These are phyloP conservation scores for Syzygium aqueum DNA, from an alignment of 345 rosid genomes.

Conservation along the genomic window DNA sequence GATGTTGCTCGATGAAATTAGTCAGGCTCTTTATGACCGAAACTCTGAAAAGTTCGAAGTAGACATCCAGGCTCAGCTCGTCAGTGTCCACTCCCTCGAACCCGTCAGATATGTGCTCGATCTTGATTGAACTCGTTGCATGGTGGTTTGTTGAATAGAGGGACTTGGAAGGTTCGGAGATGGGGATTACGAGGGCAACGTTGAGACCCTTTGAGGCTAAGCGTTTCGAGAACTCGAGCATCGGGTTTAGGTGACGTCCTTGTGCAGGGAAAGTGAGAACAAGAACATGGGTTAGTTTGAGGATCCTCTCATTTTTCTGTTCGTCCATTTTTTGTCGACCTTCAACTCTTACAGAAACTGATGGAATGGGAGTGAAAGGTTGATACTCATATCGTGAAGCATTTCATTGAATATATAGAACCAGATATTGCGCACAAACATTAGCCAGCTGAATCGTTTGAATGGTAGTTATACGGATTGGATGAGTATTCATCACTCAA, in stretches of 20 bases:
- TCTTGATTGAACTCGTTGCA: neutral
- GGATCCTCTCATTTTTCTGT: neutral
- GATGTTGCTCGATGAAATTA: neutral
- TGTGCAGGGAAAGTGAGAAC: conserved; percentile 8
- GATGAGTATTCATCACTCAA: neutral
- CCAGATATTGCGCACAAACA: neutral
- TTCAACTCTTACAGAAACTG: neutral
- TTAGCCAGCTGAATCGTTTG: neutral
- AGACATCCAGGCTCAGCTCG: neutral
- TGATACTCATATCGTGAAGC: neutral
- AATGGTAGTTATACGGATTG: neutral
- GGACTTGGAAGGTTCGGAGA: neutral
- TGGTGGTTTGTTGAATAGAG: neutral
- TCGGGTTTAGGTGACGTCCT: conserved; percentile 27
- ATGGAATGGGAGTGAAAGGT: neutral
- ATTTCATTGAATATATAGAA: neutral
- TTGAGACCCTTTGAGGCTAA: conserved; percentile 15
- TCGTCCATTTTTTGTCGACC: neutral
- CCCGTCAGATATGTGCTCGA: conserved; percentile 11
- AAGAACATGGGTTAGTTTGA: neutral
- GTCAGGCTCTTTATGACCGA: conserved; percentile 3
- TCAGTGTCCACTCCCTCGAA: neutral
- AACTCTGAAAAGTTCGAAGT: neutral
- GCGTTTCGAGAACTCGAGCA: conserved; percentile 19
- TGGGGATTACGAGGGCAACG: conserved; percentile 7